Base-by-base conservation (phyloP, 1,139 yeast species). In the Pichia sp. region DNA sequence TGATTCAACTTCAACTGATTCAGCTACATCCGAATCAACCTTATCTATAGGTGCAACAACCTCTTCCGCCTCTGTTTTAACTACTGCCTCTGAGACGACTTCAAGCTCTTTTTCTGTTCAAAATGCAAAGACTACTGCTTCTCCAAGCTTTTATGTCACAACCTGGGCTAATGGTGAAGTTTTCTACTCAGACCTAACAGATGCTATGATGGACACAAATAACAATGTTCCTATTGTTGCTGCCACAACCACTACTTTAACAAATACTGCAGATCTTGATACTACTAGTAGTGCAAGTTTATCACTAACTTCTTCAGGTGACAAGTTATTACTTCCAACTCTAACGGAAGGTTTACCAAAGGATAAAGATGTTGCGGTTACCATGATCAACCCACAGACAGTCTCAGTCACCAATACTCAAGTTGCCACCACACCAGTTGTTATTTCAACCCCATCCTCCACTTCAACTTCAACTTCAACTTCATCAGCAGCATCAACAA, bases 121-220 rank as follows among this genome's bases (percentile, higher is more conserved):
- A 35, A 49, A 53, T 23, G 43, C 51, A 15, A 26, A 46, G 27
- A 44, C 53, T 18, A 42, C 54, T 24, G 42, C 57, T 25, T 40
- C 40, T 5, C 9, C 42, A n/a, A 16, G 42, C 12, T 11, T 2
- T 11, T 42, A 18, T 43, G 45, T 45, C 15, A 53, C 53, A 56
- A 29, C 56, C 9, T 40, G 52, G 32, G 41, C 52, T 20, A 46
- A 50, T 27, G 62, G 62, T 44, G 51, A 52, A 40, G 52, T 49
- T 4, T 49, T 46, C 25, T 47, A 49, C 22, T 51, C 54, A 12
- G 41, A 48, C 35, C 55, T 57, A 32, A 86, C 52, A 23, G 29
- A 24, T 84, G 38, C 49, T 30, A 42, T 51, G 25, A 44, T 56
- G 24, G 11, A 48, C 12, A 37, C 57, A 13, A 40, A 49, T 11